Base-by-base conservation (phyloP, 306 rosid genomes). In the Lathyrus aphaca region DNA sequence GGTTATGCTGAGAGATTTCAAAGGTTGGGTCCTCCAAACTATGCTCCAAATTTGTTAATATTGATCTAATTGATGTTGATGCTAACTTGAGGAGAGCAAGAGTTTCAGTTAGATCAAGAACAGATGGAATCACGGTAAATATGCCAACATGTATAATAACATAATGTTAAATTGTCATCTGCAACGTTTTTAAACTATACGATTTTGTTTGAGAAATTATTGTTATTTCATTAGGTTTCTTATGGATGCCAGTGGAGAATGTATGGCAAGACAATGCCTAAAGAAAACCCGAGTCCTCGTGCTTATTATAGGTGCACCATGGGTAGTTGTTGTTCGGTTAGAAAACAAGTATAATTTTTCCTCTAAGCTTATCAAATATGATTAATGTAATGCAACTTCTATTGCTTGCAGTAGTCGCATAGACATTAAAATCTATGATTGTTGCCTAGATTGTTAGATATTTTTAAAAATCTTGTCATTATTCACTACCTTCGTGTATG, bases 171-270 rank as follows among this genome's bases (percentile, higher is more conserved):
- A 42, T 4, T 11, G 13, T 17, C 96, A 85, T 23, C 75, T 86
- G 16, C 85, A 70, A n/a, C n/a, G n/a, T 0, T 19, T 49, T 51
- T 43, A 53, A 27, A 32, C 32, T 43, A 58, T 48, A 10, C 42
- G 51, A 18, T 53, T 30, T 42, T 10, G 30, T 61, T 2, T 38
- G 30, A 19, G 15, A 37, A 8, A 3, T 44, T 39, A 11, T 70
- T 57, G 19, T n/a, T 35, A 40, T 73, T 56, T 39, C 46, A 77
- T 54, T 61, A 92, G 98, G 85, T 93, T 18, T 83, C 76, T 29
- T 96, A 93, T 80, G 97, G 98, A 7, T 90, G 98, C 37, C 98
- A 93, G 78, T 93, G 97, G 98, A 71, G 98, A 38, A 93, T 90
- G 76, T 93, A 93, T 59, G 98, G 98, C 8, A 97, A 93, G 76